Conservation (phyloP, 1,139 yeast genomes). For the Barnettozyma hawaiiensis region DNA sequence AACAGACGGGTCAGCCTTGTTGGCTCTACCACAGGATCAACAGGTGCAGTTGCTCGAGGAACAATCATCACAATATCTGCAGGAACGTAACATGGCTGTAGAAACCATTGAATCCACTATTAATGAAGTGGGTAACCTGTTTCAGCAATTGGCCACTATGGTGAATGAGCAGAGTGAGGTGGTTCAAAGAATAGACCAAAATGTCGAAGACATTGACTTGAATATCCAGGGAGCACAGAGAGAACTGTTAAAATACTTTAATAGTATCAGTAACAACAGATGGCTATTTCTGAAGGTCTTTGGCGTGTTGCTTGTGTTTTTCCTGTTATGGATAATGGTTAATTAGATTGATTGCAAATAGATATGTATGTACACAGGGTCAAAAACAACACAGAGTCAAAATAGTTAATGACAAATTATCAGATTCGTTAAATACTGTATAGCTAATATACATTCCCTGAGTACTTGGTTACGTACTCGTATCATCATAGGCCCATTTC, state of each 20-base stretch:
- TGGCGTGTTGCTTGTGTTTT: constrained; percentile 76
- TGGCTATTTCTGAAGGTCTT: constrained; percentile 90
- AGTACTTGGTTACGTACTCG: background rate
- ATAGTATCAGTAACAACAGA: constrained; percentile 81
- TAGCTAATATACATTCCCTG: constrained; percentile 1
- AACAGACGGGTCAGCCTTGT: constrained; percentile 15
- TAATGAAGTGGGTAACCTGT: constrained; percentile 91
- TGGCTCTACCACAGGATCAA: constrained; percentile 64
- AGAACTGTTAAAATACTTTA: constrained; percentile 84
- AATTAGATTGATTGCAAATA: constrained; percentile 37
- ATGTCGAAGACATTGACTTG: constrained; percentile 86
- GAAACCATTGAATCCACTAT: constrained; percentile 95
- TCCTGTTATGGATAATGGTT: constrained; percentile 73
- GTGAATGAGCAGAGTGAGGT: constrained; percentile 97
- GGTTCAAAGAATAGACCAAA: constrained; percentile 90
- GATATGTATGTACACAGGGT: too few species aligned
- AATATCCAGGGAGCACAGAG: constrained; percentile 93
- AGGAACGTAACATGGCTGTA: constrained; percentile 83
- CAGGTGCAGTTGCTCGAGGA: constrained; percentile 73
- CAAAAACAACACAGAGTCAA: too few species aligned
- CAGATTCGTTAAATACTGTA: constrained; percentile 1
- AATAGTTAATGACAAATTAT: background rate
- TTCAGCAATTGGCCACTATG: constrained; percentile 95
- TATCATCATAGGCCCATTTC: constrained; percentile 75
- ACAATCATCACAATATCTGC: constrained; percentile 62